These are phyloP conservation scores for Melanomma pulvis-pyrius DNA, from an alignment of 495 filamentous ascomycete species.

Conservation along the genomic window DNA sequence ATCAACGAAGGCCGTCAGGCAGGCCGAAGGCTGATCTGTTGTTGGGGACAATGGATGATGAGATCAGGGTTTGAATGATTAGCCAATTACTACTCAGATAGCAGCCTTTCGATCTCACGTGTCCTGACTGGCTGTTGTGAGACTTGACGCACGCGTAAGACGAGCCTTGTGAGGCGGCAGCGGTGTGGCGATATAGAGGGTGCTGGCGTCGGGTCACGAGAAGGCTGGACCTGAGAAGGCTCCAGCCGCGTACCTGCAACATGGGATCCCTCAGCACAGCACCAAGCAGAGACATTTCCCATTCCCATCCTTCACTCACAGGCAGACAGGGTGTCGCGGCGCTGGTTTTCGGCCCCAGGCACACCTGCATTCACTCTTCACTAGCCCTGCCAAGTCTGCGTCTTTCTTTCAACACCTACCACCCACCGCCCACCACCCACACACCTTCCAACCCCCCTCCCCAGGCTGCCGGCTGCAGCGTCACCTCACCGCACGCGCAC, in stretches of 20 bases:
- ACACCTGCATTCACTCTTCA: not conserved
- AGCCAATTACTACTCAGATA: not conserved
- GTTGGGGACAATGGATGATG: not conserved
- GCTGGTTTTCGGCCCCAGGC: not conserved
- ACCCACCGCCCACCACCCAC: too few relatives aligned
- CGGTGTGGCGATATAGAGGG: not conserved
- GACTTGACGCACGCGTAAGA: not conserved
- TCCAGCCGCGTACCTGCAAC: too few relatives aligned
- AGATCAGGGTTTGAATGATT: not conserved
- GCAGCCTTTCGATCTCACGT: not conserved
- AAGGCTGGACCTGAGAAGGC: too few relatives aligned
- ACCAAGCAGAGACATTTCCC: not conserved
- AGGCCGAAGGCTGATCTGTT: not conserved
- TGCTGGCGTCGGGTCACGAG: not conserved
- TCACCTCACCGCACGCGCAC: not conserved
- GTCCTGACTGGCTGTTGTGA: not conserved
- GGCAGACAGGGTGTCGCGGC: too few relatives aligned
- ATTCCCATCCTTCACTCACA: too few relatives aligned
- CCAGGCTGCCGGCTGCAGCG: not conserved
- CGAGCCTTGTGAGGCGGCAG: slow-evolving; percentile 1
- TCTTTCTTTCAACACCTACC: too few relatives aligned
- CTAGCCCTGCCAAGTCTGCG: not conserved
- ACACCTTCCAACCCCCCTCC: too few relatives aligned
- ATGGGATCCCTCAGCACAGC: too few relatives aligned
- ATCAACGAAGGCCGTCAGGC: not conserved